phyloP scores from a whole-genome alignment of 2,329 filamentous ascomycete species.

The Arthrobotrys musiformis region DNA sequence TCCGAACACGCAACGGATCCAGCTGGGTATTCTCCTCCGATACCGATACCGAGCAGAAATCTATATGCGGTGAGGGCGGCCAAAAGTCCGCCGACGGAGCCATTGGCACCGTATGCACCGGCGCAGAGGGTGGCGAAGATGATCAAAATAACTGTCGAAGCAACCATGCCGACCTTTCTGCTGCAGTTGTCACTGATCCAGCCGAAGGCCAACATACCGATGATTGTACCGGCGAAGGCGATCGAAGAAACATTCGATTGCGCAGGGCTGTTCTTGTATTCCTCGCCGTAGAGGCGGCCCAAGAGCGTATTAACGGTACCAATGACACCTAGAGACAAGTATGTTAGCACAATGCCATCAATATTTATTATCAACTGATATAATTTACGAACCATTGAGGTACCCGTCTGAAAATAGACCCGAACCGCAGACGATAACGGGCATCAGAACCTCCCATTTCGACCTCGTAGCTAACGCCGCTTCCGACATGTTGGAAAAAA shows the following conservation, averaged over 20 bases:
- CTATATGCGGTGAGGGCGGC: constrained; percentile 51
- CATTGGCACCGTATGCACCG: constrained; percentile 79
- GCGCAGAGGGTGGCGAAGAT: constrained; percentile 82
- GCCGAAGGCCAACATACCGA: constrained; percentile 67
- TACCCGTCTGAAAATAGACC: constrained; percentile 93
- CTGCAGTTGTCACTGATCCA: constrained; percentile 85
- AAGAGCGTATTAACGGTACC: constrained; percentile 82
- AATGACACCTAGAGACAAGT: constrained; percentile 69
- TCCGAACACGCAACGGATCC: constrained; percentile 87
- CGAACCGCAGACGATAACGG: constrained; percentile 86
- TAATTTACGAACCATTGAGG: constrained; percentile 77
- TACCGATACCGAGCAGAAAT: constrained; percentile 74
- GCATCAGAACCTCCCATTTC: constrained; percentile 70
- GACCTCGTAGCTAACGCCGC: constrained; percentile 16
- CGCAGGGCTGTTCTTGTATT: constrained; percentile 76
- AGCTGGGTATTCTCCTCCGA: constrained; percentile 83
- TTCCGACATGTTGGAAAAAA: constrained; percentile 38
- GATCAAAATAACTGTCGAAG: constrained; percentile 84
- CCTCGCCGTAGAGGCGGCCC: constrained; percentile 71
- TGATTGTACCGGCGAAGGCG: constrained; percentile 79
- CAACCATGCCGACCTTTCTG: constrained; percentile 80
- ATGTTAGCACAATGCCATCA: background rate
- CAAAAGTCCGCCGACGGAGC: constrained; percentile 76
- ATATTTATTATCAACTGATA: constrained; percentile 14
- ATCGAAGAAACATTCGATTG: constrained; percentile 81